These are phyloP conservation scores for Apiotrichum gracile DNA, from an alignment of 1,284 basidiomycete genomes.

Conservation along the genomic window DNA sequence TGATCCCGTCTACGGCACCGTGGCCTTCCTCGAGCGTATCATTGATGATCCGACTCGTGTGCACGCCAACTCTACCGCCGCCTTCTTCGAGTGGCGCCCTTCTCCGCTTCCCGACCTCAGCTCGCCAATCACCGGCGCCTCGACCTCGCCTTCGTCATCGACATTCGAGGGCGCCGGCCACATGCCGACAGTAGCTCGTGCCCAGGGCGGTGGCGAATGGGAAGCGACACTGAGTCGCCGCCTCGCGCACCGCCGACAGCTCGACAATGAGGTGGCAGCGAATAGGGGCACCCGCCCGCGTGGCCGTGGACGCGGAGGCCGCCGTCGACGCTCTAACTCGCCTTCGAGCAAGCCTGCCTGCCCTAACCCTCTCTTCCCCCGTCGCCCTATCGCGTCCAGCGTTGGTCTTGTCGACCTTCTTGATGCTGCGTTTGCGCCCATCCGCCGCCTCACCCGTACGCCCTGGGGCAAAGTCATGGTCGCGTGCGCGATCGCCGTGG, in stretches of 20 bases:
- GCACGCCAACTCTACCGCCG: constrained; percentile 7
- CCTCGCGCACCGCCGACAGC: constrained; percentile 33
- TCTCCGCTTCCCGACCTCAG: neutral
- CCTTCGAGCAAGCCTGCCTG: neutral
- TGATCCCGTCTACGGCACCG: constrained; percentile 1
- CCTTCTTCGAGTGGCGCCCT: constrained; percentile 29
- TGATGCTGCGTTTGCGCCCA: constrained; percentile 10
- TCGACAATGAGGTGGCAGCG: constrained; percentile 7
- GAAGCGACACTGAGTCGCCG: constrained; percentile 37
- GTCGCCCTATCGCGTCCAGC: neutral
- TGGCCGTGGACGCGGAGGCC: neutral
- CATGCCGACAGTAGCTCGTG: constrained; percentile 39
- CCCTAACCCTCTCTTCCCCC: constrained; percentile 13
- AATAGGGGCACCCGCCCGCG: neutral
- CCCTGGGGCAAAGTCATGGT: constrained; percentile 10
- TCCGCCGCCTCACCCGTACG: constrained; percentile 1
- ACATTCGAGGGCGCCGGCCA: constrained; percentile 12
- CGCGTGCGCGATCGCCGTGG: constrained; percentile 17
- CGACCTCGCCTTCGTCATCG: constrained; percentile 16
- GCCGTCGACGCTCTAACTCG: neutral
- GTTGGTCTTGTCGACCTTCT: constrained; percentile 9
- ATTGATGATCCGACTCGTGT: constrained; percentile 3
- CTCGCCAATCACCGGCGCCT: constrained; percentile 4
- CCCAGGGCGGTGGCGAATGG: constrained; percentile 39
- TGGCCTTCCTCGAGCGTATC: constrained; percentile 6